phyloP scores from a whole-genome alignment of 805 yeast species.

The Teunomyces cretensis region DNA sequence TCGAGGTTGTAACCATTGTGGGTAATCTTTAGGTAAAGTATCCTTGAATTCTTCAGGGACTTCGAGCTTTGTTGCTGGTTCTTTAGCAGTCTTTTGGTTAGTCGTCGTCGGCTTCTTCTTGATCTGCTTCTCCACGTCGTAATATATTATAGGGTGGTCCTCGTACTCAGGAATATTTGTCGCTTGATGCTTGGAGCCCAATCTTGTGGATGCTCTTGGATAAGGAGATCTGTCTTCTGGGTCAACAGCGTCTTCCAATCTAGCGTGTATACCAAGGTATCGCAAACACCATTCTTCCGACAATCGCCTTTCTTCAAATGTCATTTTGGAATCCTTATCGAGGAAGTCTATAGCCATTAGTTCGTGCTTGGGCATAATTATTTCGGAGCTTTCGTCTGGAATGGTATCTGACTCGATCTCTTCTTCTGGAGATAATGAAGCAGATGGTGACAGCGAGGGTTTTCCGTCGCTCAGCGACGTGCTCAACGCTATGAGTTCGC shows the following conservation, averaged over 20 bases:
- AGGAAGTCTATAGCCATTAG: constrained; percentile 55
- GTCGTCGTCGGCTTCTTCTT: constrained; percentile 11
- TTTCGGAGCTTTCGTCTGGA: constrained; percentile 6
- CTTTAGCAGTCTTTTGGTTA: constrained; percentile 5
- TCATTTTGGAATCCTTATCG: constrained; percentile 39
- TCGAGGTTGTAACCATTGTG: constrained; percentile 74
- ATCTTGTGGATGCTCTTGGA: constrained; percentile 74
- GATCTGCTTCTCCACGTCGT: constrained; percentile 39
- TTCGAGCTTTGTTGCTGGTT: constrained; percentile 22
- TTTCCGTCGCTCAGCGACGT: constrained; percentile 6
- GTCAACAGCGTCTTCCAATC: constrained; percentile 75
- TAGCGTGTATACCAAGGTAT: constrained; percentile 73
- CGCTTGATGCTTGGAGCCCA: constrained; percentile 75
- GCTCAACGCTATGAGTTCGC: constrained; percentile 16
- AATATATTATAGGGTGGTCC: constrained; percentile 61
- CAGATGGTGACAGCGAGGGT: background rate
- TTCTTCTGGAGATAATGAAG: constrained; percentile 6
- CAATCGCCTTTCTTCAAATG: constrained; percentile 49
- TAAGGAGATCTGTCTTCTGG: constrained; percentile 70
- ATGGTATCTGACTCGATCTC: constrained; percentile 6
- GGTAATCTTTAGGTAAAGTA: constrained; percentile 47
- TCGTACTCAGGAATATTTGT: constrained; percentile 64
- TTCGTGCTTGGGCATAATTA: constrained; percentile 52
- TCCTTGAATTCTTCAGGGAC: constrained; percentile 50
- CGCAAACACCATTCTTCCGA: constrained; percentile 81